A percentile compares a stretch with the other conserved stretches of the same genome.
These are phyloP conservation scores for Chalara sp. DNA, from an alignment of 2,329 filamentous ascomycete genomes.

Conservation along the genomic window DNA sequence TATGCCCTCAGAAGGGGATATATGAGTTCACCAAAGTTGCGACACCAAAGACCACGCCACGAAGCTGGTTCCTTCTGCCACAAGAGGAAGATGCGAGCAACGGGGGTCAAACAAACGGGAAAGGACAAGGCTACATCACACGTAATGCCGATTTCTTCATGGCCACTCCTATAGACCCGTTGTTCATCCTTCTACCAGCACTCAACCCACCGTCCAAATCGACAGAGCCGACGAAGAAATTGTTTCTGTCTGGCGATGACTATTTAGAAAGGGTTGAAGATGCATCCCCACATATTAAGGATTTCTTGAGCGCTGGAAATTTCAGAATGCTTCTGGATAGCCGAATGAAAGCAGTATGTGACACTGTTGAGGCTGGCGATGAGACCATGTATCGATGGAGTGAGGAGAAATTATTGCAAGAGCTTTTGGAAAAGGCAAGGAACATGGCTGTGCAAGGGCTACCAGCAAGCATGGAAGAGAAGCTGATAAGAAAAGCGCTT, in stretches of 20 bases:
- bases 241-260: constrained; percentile 66
- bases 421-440: constrained; percentile 65
- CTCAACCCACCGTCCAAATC: constrained; percentile 42
- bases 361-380: constrained; percentile 74
- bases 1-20: constrained; percentile 54
- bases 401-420: constrained; percentile 58
- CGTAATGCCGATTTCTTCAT: constrained; percentile 71
- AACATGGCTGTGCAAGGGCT: constrained; percentile 59
- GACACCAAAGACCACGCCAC: constrained; percentile 44
- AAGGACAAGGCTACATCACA: constrained; percentile 44
- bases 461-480: constrained; percentile 77
- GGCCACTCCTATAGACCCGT: constrained; percentile 74
- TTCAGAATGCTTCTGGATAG: constrained; percentile 48
- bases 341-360: constrained; percentile 67
- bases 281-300: constrained; percentile 49
- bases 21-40: constrained; percentile 58
- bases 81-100: constrained; percentile 17
- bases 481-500: constrained; percentile 69
- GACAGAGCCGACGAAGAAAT: constrained; percentile 45
- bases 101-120: constrained; percentile 5
- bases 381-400: constrained; percentile 81
- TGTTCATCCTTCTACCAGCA: constrained; percentile 77
- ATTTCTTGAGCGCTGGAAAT: constrained; percentile 43
- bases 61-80: constrained; percentile 52
- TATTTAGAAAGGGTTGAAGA: constrained; percentile 58